Evolutionary conservation across 2,329 filamentous ascomycete genomes (phyloP).

Genomic region (Alternaria triticimaculans): DNA sequence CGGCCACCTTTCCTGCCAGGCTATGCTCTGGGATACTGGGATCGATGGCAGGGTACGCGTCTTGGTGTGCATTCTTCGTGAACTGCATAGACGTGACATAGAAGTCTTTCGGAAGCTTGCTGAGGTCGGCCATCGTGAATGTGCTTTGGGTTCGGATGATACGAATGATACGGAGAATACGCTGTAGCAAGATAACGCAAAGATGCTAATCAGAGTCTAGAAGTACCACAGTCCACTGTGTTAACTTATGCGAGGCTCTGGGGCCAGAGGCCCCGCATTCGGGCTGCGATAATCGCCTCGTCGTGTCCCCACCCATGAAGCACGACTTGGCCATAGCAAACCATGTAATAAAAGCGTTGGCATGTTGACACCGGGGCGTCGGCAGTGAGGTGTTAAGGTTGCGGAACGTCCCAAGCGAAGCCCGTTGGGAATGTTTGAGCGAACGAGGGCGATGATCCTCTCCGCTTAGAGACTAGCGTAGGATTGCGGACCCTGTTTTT

Average conservation of each 20-base stretch:
- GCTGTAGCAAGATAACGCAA: background rate
- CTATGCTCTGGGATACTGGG: slow-evolving; percentile 40
- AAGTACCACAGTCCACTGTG: background rate
- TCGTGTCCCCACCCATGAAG: background rate
- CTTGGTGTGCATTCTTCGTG: slow-evolving; percentile 32
- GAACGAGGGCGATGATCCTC: background rate
- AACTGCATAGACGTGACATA: slow-evolving; percentile 21
- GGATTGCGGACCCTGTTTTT: background rate
- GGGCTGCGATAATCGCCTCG: background rate
- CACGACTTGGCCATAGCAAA: background rate
- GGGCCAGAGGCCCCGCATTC: background rate
- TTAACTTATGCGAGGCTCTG: background rate
- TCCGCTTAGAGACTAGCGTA: background rate
- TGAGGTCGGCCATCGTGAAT: slow-evolving; percentile 12
- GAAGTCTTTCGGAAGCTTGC: slow-evolving; percentile 19
- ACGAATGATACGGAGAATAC: background rate
- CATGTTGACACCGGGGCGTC: background rate
- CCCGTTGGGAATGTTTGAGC: background rate
- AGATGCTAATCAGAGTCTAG: background rate
- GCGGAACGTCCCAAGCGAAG: slow-evolving; percentile 2
- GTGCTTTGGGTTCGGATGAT: background rate
- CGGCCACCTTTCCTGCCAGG: slow-evolving; percentile 45
- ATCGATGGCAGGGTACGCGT: slow-evolving; percentile 50
- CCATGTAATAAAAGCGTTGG: background rate
- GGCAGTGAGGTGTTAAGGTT: background rate